Evolutionary conservation across 1,284 basidiomycete genomes (phyloP).

Genomic region (Golubevia pallescens): DNA sequence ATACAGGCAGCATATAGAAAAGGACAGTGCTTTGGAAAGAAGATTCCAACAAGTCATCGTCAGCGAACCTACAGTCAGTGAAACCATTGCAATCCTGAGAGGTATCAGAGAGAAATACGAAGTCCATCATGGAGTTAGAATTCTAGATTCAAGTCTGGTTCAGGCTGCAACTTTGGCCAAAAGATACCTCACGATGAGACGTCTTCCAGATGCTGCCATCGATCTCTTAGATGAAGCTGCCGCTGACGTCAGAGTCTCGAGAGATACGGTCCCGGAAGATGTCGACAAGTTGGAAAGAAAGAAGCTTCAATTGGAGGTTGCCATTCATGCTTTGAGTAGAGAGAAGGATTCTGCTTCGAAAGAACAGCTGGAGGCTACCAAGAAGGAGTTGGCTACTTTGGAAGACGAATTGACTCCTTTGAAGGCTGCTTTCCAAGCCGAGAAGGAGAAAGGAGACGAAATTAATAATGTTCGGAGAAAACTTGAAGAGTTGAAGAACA

Average conservation of each 20-base stretch:
- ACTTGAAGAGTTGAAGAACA: conserved; percentile 90
- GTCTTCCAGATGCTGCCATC: conserved; percentile 28
- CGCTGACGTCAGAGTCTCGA: conserved; percentile 83
- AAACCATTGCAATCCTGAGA: conserved; percentile 90
- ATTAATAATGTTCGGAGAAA: conserved; percentile 79
- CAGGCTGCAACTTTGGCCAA: conserved; percentile 89
- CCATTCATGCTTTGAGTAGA: conserved; percentile 83
- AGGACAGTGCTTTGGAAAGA: conserved; percentile 82
- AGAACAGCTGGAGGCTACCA: conserved; percentile 79
- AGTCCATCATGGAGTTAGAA: conserved; percentile 71
- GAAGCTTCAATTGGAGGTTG: conserved; percentile 91
- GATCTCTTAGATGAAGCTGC: conserved; percentile 78
- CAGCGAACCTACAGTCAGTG: conserved; percentile 86
- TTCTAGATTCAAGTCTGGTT: conserved; percentile 87
- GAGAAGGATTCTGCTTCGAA: conserved; percentile 89
- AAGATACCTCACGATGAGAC: conserved; percentile 75
- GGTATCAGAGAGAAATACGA: conserved; percentile 82
- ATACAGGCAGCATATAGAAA: conserved; percentile 95
- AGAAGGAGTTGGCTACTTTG: conserved; percentile 81
- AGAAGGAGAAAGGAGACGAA: conserved; percentile 85
- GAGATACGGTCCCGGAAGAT: conserved; percentile 91
- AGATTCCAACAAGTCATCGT: conserved; percentile 89
- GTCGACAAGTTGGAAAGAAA: conserved; percentile 92
- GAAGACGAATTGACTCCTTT: conserved; percentile 90
- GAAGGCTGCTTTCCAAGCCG: conserved; percentile 85